phyloP scores from a whole-genome alignment of 1,284 basidiomycete genomes.

The Porogramme epimiltina region DNA sequence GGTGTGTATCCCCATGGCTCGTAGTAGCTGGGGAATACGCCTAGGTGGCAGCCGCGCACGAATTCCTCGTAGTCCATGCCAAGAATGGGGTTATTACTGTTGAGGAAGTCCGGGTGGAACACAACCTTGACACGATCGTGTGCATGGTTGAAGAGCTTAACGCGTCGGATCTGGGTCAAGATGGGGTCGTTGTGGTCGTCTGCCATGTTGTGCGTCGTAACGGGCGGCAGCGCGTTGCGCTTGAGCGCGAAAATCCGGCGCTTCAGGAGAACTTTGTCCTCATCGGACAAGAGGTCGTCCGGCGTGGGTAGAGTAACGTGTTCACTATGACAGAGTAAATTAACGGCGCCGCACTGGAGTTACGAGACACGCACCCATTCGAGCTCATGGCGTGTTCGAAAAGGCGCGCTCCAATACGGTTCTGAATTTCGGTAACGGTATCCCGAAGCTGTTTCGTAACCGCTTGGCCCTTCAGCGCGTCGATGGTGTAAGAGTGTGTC shows the following conservation, averaged over 20 bases:
- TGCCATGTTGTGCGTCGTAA: slow-evolving; percentile 97
- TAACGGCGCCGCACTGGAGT: background rate
- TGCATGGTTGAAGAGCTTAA: slow-evolving; percentile 87
- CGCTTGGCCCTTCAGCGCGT: slow-evolving; percentile 97
- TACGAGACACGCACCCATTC: slow-evolving; percentile 68
- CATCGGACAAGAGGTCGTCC: slow-evolving; percentile 81
- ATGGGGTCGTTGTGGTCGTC: slow-evolving; percentile 94
- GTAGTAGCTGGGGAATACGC: slow-evolving; percentile 97
- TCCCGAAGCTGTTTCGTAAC: slow-evolving; percentile 96
- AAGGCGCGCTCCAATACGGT: slow-evolving; percentile 86
- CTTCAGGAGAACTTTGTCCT: slow-evolving; percentile 96
- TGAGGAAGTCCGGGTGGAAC: slow-evolving; percentile 99
- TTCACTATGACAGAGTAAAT: slow-evolving; percentile 50
- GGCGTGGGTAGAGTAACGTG: slow-evolving; percentile 75
- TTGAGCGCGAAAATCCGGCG: slow-evolving; percentile 96
- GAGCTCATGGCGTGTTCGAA: slow-evolving; percentile 95
- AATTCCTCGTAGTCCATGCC: slow-evolving; percentile 99
- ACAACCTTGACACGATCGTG: slow-evolving; percentile 93
- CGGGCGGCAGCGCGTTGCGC: slow-evolving; percentile 89
- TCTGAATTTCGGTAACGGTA: slow-evolving; percentile 93
- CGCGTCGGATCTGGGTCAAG: slow-evolving; percentile 91
- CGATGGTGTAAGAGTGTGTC: slow-evolving; percentile 96
- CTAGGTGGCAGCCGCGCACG: slow-evolving; percentile 95
- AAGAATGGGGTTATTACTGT: slow-evolving; percentile 96
- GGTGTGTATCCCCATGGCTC: slow-evolving; percentile 94